These are phyloP conservation scores for Ogataea parapolymorpha DNA, from an alignment of 805 yeast genomes.

Conservation along the genomic window DNA sequence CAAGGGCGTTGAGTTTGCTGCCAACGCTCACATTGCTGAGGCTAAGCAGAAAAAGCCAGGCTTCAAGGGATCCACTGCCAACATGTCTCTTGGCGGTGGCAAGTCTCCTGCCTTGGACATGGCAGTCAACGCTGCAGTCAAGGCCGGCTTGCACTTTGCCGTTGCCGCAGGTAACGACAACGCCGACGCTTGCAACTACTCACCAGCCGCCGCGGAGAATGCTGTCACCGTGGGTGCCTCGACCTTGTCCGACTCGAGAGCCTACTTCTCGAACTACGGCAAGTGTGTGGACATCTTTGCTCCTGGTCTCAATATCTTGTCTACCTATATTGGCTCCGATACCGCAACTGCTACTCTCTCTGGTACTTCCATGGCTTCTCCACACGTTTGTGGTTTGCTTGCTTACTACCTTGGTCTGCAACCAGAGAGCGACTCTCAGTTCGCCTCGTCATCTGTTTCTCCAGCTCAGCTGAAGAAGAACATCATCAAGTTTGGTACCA, in stretches of 20 bases:
- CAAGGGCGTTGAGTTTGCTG: constrained; percentile 82
- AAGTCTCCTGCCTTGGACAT: constrained; percentile 80
- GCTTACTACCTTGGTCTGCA: constrained; percentile 85
- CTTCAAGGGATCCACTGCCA: constrained; percentile 82
- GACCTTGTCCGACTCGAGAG: constrained; percentile 82
- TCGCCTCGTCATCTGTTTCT: constrained; percentile 54
- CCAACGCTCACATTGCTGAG: constrained; percentile 58
- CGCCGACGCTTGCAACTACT: constrained; percentile 86
- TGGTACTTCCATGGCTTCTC: constrained; percentile 99
- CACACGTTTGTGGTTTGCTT: constrained; percentile 90
- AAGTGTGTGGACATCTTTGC: constrained; percentile 95
- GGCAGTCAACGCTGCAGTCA: constrained; percentile 87
- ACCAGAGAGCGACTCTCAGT: constrained; percentile 69
- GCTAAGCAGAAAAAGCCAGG: constrained; percentile 53
- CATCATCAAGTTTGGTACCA: constrained; percentile 65
- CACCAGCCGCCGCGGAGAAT: constrained; percentile 84
- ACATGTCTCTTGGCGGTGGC: constrained; percentile 95
- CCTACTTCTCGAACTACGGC: constrained; percentile 94
- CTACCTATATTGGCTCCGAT: constrained; percentile 77
- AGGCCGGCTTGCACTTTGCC: constrained; percentile 86
- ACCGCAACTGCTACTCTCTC: constrained; percentile 78
- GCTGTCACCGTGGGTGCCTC: constrained; percentile 96
- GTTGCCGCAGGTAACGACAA: constrained; percentile 97
- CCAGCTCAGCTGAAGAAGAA: constrained; percentile 77
- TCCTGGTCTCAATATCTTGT: constrained; percentile 87